Base-by-base conservation (phyloP, 2,329 filamentous ascomycete genomes). In the Mycosphaerelloides madeirae region DNA sequence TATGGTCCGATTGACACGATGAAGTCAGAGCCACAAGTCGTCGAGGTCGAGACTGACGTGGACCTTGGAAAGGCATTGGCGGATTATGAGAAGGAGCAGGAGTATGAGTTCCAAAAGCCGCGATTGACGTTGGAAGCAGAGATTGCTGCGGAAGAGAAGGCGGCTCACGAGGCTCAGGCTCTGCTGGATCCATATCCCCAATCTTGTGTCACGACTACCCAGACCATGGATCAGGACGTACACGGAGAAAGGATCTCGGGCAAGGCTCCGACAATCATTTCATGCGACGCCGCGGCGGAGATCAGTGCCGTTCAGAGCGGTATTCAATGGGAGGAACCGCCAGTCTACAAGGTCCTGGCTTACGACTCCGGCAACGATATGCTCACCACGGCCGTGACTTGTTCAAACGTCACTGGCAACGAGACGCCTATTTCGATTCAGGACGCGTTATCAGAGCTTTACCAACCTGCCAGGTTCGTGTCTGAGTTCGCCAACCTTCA, bases 401-500 rank as follows among this genome's bases (percentile, higher is more conserved):
- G 63, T 1, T 57, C 61, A 1, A 63, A 74, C 1, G 82, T 81
- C 3, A 65, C 72, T 2, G 72, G 76, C 1, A 65, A 70, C 1
- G 67, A 76, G n/a, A 59, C 67, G 0, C 68, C 78, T 0, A 63
- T 80, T 16, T 74, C 79, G 0, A 79, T 83, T 1, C 71, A 78
- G 7, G 77, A 84, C 37, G 78, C 78, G 1, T 67, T 87, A 2
- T 69, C 78, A 2, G 74, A 74, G 6, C 69, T 87, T 14, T 76
- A 78, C 0, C 76, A 83, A 49, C 81, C 83, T 0, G 72, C 76
- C 38, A 79, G 79, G 52, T 87, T 86, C 64, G 72, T 85, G 11
- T 74, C 81, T 3, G 73, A 85, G 53, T 80, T 87, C 45, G 68
- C 70, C 3, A 63, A 72, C 1, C 70, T 85, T 1, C 73, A 81